Evolutionary conservation across 2,329 filamentous ascomycete genomes (phyloP).

Genomic region (Talaromyces sp.): DNA sequence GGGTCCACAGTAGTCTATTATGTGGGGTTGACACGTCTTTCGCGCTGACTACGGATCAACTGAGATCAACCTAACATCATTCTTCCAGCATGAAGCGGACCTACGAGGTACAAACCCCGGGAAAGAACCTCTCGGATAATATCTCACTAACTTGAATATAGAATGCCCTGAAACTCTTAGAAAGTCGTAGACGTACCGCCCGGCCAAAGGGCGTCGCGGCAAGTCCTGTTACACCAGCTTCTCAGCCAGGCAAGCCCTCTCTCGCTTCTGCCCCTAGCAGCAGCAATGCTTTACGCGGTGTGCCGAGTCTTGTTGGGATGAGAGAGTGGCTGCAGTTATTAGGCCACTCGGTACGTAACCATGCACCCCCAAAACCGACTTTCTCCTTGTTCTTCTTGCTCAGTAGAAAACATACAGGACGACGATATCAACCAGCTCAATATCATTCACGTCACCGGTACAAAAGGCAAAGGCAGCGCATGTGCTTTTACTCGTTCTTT

Average conservation of each 20-base stretch:
- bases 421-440: constrained; percentile 56
- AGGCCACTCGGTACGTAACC: constrained; percentile 23
- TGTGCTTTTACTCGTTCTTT: constrained; percentile 56
- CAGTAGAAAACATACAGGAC: constrained; percentile 13
- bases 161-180: constrained; percentile 21
- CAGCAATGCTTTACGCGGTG: constrained; percentile 16
- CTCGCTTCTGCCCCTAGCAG: neutral
- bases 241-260: neutral
- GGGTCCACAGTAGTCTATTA: neutral
- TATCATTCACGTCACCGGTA: constrained; percentile 66
- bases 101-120: neutral
- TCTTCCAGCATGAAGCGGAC: neutral
- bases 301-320: constrained; percentile 28
- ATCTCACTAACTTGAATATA: constrained; percentile 9
- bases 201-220: constrained; percentile 14
- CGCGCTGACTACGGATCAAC: neutral
- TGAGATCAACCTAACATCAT: neutral
- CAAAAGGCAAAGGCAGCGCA: constrained; percentile 72
- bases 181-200: constrained; percentile 16
- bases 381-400: constrained; percentile 2
- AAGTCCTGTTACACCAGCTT: neutral
- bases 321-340: constrained; percentile 25
- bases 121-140: neutral
- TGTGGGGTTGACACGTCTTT: neutral
- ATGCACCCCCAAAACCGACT: neutral